Base-by-base conservation (phyloP, 1,284 basidiomycete species). In the Pisolithus thermaeus region DNA sequence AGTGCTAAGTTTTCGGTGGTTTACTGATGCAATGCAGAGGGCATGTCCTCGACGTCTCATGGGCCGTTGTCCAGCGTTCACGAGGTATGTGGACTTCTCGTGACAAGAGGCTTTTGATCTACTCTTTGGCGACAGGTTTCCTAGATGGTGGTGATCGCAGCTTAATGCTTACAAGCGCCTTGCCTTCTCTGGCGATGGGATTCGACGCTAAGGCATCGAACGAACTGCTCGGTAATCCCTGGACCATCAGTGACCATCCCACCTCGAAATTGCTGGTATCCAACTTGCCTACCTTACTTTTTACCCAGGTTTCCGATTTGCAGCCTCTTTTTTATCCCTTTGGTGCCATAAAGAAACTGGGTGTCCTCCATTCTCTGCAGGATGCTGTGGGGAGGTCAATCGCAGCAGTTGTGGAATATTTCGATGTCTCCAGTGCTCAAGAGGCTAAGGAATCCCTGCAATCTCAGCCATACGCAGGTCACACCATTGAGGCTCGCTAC, bases 51-150 rank as follows among this genome's bases (percentile, higher is more conserved):
- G 87, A 89, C 61, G 78, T 89, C 48, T 89, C 87, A 3, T 89
- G 86, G 86, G 87, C 86, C 18, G 87, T 90, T 28, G 87, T 89
- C 38, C 87, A 89, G 59, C 83, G 86, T 46, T 89, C 86, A 52
- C 81, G 85, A 75, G 86, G 86, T 84, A 47, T 22, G 55, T 53
- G 18, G 41, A 6, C 4, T 1, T 36, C 11, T 18, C 27, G 50
- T 50, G 3, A 37, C n/a, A 51, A 42, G 25, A 35, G 45, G 11
- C 46, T 36, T 18, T 45, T 37, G 55, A 53, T 55, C 36, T 58
- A 14, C 35, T 22, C 42, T 11, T 48, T 43, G 39, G 3, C 40
- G n/a, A 12, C 55, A 88, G 85, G 86, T 20, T 89, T 89, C 61
- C 71, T 89, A 49, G 87, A 88, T 60, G 85, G 85, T n/a, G 85